Evolutionary conservation across 495 filamentous ascomycete species (phyloP), one percentile per base, ranked within the genome.

Genomic region (Xylaria bambusicola): DNA sequence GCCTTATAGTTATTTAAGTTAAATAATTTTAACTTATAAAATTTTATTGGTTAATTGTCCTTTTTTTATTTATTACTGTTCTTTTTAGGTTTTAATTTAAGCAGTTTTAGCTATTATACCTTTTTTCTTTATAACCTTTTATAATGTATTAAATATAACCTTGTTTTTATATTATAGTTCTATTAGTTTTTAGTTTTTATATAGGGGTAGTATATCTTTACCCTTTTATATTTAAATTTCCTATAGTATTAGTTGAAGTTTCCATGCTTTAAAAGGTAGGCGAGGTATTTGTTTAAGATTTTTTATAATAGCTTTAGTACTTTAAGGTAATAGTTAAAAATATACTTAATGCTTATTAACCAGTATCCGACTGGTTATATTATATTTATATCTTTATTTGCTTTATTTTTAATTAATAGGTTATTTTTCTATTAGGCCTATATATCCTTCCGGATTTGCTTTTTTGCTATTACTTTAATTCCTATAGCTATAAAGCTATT

Each of bases 351-450:
- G 5, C 15, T 20, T 21, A n/a, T 3, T 6, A 3, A 8, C 23
- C 9, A 21, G 23, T 46, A 21, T 8, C 6, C 15, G 5, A 46
- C 9, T 26, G 23, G 42, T 26, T 46, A 21, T 21, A 21, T 21
- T 46, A 46, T 46, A 21, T 46, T 46, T 46, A 46, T 46, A 46
- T 46, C 23, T 46, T 46, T 20, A 21, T 46, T 46, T 5, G 20
- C 23, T 46, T 46, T 46, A 46, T 46, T 21, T 21, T 46, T 21
- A 8, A 46, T 21, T 21, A 46, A 13, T 6, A 46, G 13, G 6
- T 46, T 33, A 46, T 46, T 46, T 21, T 20, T 21, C 23, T 46
- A 46, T 26, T 46, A 46, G 23, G 42, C 23, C 2, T 2, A 8
- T 3, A 18, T 18, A 8, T 3, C 6, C 9, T 46, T 46, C 23